Conservation (phyloP, 129 eudicot species). For the Lactuca saligna region DNA sequence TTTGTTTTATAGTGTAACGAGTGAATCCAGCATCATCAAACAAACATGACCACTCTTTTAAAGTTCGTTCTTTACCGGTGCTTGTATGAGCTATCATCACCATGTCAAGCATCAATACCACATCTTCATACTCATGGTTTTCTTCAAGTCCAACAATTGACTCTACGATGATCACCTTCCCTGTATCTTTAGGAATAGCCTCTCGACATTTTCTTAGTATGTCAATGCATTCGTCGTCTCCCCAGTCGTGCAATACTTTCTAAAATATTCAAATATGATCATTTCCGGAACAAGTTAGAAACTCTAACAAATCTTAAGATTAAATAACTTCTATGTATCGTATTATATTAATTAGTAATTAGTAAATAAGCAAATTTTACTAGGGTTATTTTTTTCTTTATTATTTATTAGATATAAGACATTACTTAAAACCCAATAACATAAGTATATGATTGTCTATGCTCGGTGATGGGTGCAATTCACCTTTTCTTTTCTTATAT, state of each 20-base stretch:
- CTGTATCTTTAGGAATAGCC: conserved; percentile 43
- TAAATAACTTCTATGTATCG: too few relatives aligned
- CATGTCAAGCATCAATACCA: conserved; percentile 56
- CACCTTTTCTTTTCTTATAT: too few relatives aligned
- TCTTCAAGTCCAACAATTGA: conserved; percentile 25
- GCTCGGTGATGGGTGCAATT: too few relatives aligned
- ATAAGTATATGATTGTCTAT: too few relatives aligned
- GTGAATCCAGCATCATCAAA: conserved; percentile 50
- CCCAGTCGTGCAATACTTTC: conserved; percentile 74
- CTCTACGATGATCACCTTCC: conserved; percentile 60
- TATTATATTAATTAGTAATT: too few relatives aligned
- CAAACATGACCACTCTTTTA: conserved; percentile 46
- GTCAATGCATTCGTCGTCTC: conserved; percentile 59
- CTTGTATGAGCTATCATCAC: conserved; percentile 63
- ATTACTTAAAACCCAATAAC: too few relatives aligned
- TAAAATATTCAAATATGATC: conserved; percentile 9
- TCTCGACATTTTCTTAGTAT: conserved; percentile 49
- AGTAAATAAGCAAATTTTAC: background rate
- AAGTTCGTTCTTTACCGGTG: conserved; percentile 54
- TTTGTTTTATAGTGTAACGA: conserved; percentile 34
- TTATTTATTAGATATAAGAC: too few relatives aligned
- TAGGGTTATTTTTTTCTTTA: too few relatives aligned
- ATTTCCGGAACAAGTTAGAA: too few relatives aligned
- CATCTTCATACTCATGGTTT: conserved; percentile 38
- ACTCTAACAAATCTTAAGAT: too few relatives aligned